A percentile compares a stretch with the other conserved stretches of the same genome.
These are phyloP conservation scores for Sextonia rubra DNA, from an alignment of 164 flowering plant species.

Conservation along the genomic window DNA sequence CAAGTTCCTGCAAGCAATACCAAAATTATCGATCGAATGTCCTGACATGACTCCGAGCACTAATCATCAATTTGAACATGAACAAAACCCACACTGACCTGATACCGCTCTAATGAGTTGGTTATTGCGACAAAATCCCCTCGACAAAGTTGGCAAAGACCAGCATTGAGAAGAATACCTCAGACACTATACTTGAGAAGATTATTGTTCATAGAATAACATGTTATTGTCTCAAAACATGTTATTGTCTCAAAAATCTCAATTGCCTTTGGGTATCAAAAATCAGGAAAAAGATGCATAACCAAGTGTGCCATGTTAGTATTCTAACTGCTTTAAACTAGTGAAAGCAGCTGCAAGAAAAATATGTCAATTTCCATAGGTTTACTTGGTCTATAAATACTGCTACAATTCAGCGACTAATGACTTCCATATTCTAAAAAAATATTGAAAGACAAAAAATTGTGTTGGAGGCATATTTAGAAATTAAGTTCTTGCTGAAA, in stretches of 20 bases:
- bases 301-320: not conserved
- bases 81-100: conserved; percentile 33
- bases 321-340: not conserved
- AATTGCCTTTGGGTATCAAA: conserved; percentile 51
- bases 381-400: too few species aligned
- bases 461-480: too few species aligned
- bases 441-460: too few species aligned
- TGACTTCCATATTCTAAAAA: too few species aligned
- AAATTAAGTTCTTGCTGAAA: too few species aligned
- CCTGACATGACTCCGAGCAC: not conserved
- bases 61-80: not conserved
- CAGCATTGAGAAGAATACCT: conserved; percentile 82
- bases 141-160: conserved; percentile 80
- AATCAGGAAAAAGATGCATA: not conserved
- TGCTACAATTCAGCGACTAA: too few species aligned
- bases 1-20: conserved; percentile 56
- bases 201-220: conserved; percentile 57
- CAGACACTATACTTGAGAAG: conserved; percentile 72
- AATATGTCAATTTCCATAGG: not conserved
- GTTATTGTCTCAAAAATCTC: conserved; percentile 82
- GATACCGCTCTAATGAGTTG: conserved; percentile 73
- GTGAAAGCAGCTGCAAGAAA: not conserved
- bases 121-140: conserved; percentile 73
- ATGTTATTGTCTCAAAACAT: too few species aligned
- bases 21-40: not conserved